Base-by-base conservation (phyloP, 2,329 filamentous ascomycete species). In the Pseudogymnoascus sp. region DNA sequence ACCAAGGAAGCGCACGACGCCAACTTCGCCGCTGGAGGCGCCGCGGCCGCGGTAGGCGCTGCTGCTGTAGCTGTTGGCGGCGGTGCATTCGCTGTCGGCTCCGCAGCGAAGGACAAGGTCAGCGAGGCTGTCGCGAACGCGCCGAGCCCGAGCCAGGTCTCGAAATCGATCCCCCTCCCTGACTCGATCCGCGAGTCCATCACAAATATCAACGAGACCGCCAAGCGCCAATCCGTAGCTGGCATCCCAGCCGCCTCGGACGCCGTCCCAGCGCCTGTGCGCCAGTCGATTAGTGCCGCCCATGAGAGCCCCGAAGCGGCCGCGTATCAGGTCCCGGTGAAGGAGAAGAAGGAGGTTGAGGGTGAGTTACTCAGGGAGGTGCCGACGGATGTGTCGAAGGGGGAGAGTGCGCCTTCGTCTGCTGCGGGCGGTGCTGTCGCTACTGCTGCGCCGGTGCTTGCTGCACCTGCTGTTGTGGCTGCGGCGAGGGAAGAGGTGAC, bases 311-410 rank as follows among this genome's bases (percentile, higher is more conserved):
- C 90, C 7, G 91, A 94, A 75, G 90, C 90, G 35, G 84, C 88
- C 37, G 82, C 83, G 63, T 88, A 86, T 74, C 78, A 84, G 1
- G 80, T 81, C 63, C 88, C 86, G 16, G 89, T 94, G 5, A 77
- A 82, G 66, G 89, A 92, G 69, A 94, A 94, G 83, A 84, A 84
- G 73, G 81, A 79, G 8, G 80, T 92, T 4, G 91, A 95, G 77
- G 75, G 83, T 25, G 88, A 96, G 76, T 79, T 95, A 7, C 78
- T 92, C 59, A 80, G 84, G 67, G 83, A 89, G 73, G 80, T 86
- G 65, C 79, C 82, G 73, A 72, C 75, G 16, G 69, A 72, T 62
- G 70, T 66, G 12, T 67, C 68, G 16, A 70, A 65, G 23, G 71
- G 70, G 7, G 70, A 72, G 38, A 5, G 8, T 31, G n/a, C 42